Percentiles rank a stretch among this genome's conserved stretches.
Conservation (phyloP, 257 asterid species). For the Marsdenia floribunda region DNA sequence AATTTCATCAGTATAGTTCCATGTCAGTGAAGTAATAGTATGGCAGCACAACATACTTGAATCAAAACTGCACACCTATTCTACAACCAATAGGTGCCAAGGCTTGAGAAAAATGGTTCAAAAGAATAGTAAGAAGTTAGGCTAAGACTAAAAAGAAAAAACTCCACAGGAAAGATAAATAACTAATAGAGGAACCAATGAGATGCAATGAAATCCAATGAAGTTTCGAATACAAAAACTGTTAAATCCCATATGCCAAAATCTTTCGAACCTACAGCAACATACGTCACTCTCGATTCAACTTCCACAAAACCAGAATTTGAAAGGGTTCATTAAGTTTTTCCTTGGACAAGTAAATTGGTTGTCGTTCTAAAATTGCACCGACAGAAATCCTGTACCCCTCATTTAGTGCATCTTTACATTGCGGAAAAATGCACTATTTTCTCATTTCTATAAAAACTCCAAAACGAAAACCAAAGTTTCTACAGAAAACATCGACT, state of each 20-base stretch:
- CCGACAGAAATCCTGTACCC: neutral
- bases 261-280: neutral
- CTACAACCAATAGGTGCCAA: neutral
- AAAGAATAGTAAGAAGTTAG: neutral
- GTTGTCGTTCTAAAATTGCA: neutral
- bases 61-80: neutral
- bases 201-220: neutral
- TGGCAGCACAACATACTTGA: neutral
- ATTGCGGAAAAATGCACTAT: neutral
- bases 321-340: neutral
- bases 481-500: neutral
- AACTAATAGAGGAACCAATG: neutral
- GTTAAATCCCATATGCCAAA: neutral
- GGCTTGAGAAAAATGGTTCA: neutral
- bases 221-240: neutral
- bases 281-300: neutral
- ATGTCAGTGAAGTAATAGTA: neutral
- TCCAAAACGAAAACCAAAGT: neutral
- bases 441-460: neutral
- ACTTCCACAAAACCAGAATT: neutral
- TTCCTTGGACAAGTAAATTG: neutral
- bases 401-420: neutral
- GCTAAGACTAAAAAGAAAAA: neutral
- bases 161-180: neutral
- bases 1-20: conserved; percentile 16